Conservation (phyloP, 2,329 filamentous ascomycete species). For the Ophioceras dolichostomum region DNA sequence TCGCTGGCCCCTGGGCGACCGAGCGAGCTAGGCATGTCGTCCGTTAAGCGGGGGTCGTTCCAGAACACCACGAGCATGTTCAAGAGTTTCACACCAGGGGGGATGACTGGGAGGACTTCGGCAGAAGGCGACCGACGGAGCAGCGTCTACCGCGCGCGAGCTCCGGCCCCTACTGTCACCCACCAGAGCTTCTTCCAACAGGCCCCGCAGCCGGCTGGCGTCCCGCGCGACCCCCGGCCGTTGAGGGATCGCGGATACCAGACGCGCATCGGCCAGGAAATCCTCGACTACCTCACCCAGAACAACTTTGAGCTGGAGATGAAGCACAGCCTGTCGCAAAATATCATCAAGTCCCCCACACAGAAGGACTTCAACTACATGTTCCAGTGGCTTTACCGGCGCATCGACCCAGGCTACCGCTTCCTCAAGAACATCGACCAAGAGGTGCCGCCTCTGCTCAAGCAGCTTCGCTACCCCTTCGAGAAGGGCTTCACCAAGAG, state of each 20-base stretch:
- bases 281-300: constrained; percentile 82
- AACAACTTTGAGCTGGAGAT: constrained; percentile 98
- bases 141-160: constrained; percentile 63
- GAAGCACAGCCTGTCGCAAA: constrained; percentile 85
- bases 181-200: constrained; percentile 95
- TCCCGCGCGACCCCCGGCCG: constrained; percentile 76
- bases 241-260: constrained; percentile 73
- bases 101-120: constrained; percentile 27
- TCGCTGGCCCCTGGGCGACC: constrained; percentile 77
- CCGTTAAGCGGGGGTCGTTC: constrained; percentile 71
- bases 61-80: constrained; percentile 53
- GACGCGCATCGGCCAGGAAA: constrained; percentile 71
- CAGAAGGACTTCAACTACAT: constrained; percentile 98
- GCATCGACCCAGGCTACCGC: constrained; percentile 85
- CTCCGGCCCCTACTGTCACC: constrained; percentile 31
- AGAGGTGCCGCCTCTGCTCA: constrained; percentile 84
- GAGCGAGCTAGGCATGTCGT: constrained; percentile 75
- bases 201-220: constrained; percentile 66
- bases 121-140: constrained; percentile 55
- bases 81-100: constrained; percentile 57
- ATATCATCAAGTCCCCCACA: constrained; percentile 84
- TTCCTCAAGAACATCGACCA: constrained; percentile 94
- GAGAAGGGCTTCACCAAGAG: constrained; percentile 95
- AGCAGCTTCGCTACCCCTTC: constrained; percentile 89
- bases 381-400: constrained; percentile 95